A percentile compares a stretch with the other conserved stretches of the same genome.
These are phyloP conservation scores for Anisogramma anomala DNA, from an alignment of 2,329 filamentous ascomycete species.

Conservation along the genomic window DNA sequence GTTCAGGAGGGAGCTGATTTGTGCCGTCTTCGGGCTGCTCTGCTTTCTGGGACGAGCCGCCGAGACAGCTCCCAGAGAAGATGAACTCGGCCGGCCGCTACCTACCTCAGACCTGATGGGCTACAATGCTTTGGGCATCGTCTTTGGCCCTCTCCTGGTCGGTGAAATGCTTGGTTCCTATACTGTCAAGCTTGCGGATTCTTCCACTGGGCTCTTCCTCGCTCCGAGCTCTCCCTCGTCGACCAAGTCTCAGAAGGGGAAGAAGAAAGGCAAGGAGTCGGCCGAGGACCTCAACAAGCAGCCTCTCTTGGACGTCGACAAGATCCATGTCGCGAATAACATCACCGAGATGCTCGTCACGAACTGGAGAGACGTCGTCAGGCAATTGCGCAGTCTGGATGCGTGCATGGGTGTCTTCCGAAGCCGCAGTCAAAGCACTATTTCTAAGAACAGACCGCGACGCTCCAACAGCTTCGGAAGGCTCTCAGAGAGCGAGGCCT, in stretches of 20 bases:
- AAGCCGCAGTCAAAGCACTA: conserved; percentile 3
- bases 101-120: conserved; percentile 51
- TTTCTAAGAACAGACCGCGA: conserved; percentile 12
- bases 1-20: conserved; percentile 52
- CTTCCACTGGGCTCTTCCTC: conserved; percentile 30
- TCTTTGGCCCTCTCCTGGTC: conserved; percentile 54
- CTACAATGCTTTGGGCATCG: conserved; percentile 48
- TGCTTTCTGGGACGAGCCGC: conserved; percentile 48
- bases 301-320: conserved; percentile 34
- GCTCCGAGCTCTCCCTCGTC: conserved; percentile 33
- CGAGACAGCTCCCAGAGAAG: conserved; percentile 41
- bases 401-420: conserved; percentile 20
- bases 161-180: conserved; percentile 45
- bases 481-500: neutral
- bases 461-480: conserved; percentile 5
- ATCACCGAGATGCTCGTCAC: conserved; percentile 55
- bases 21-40: conserved; percentile 54
- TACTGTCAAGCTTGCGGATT: conserved; percentile 33
- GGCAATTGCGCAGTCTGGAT: conserved; percentile 42
- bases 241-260: conserved; percentile 30
- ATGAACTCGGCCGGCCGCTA: conserved; percentile 38
- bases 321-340: conserved; percentile 44
- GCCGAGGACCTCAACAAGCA: conserved; percentile 14
- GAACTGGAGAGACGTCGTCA: conserved; percentile 53
- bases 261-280: conserved; percentile 21